Evolutionary conservation across 345 rosid species (phyloP).

Genomic region (Acer campestre): DNA sequence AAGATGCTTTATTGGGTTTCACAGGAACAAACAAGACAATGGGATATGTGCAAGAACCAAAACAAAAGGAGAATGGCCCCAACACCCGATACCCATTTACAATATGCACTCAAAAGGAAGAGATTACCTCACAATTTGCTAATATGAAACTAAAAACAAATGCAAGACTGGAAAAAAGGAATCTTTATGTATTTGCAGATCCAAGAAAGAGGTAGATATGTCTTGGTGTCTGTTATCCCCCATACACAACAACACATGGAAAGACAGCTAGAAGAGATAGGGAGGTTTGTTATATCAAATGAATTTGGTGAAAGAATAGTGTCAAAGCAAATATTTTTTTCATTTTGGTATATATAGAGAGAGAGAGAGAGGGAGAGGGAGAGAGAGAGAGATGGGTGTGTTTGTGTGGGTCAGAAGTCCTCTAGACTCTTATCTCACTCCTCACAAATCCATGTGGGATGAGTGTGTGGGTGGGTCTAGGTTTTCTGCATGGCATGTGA

Average conservation of each 20-base stretch:
- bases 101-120: slow-evolving; percentile 23
- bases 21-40: slow-evolving; percentile 24
- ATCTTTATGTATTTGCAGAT: slow-evolving; percentile 51
- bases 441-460: slow-evolving; percentile 64
- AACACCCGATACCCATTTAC: slow-evolving; percentile 16
- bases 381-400: slow-evolving; percentile 10
- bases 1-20: slow-evolving; percentile 18
- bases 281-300: slow-evolving; percentile 28
- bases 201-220: slow-evolving; percentile 49
- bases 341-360: background rate
- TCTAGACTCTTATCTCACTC: slow-evolving; percentile 20
- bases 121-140: slow-evolving; percentile 20
- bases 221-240: slow-evolving; percentile 16
- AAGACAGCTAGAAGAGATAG: slow-evolving; percentile 37
- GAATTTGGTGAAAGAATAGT: slow-evolving; percentile 9
- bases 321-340: slow-evolving; percentile 10
- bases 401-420: slow-evolving; percentile 40
- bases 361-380: slow-evolving; percentile 1
- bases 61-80: slow-evolving; percentile 34
- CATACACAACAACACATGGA: slow-evolving; percentile 39
- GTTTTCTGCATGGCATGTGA: slow-evolving; percentile 69
- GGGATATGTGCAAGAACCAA: slow-evolving; percentile 32
- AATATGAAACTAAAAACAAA: slow-evolving; percentile 26
- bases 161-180: slow-evolving; percentile 33
- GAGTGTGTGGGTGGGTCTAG: slow-evolving; percentile 59